These are phyloP conservation scores for Collybia nuda DNA, from an alignment of 768 basidiomycete species.

Conservation along the genomic window DNA sequence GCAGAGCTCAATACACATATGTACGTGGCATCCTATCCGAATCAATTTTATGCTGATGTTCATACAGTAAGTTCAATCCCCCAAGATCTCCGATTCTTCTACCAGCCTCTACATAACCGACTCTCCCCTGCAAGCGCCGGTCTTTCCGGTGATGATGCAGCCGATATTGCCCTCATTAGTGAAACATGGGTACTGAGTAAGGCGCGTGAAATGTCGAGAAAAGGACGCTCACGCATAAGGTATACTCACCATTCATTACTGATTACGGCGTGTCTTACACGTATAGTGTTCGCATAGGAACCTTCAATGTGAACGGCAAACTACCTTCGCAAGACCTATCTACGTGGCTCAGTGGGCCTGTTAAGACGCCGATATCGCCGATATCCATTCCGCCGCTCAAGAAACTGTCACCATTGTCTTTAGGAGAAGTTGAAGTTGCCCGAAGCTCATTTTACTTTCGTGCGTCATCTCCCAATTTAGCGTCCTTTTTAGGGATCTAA, in stretches of 20 bases:
- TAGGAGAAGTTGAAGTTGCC: slow-evolving; percentile 24
- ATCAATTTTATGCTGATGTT: not conserved
- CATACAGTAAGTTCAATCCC: slow-evolving; percentile 40
- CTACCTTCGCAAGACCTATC: slow-evolving; percentile 71
- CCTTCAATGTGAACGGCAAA: slow-evolving; percentile 86
- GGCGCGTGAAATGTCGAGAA: slow-evolving; percentile 35
- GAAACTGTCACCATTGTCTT: slow-evolving; percentile 35
- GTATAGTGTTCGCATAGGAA: slow-evolving; percentile 56
- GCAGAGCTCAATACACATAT: slow-evolving; percentile 3
- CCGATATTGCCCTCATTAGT: slow-evolving; percentile 57
- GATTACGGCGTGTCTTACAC: no score
- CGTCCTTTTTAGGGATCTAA: not conserved
- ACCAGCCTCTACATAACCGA: slow-evolving; percentile 46
- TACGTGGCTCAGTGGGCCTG: slow-evolving; percentile 52
- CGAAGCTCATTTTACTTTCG: slow-evolving; percentile 19
- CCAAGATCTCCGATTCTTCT: slow-evolving; percentile 54
- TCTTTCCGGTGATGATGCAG: slow-evolving; percentile 54
- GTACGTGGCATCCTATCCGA: slow-evolving; percentile 6
- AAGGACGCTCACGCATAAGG: slow-evolving; percentile 31
- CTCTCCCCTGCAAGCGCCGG: slow-evolving; percentile 67
- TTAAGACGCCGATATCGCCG: slow-evolving; percentile 1
- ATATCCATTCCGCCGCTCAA: slow-evolving; percentile 32
- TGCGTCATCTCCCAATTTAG: not conserved
- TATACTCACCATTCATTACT: not conserved
- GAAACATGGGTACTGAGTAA: slow-evolving; percentile 61